phyloP scores from a whole-genome alignment of 2,329 filamentous ascomycete genomes.

The Pseudopithomyces maydicus region DNA sequence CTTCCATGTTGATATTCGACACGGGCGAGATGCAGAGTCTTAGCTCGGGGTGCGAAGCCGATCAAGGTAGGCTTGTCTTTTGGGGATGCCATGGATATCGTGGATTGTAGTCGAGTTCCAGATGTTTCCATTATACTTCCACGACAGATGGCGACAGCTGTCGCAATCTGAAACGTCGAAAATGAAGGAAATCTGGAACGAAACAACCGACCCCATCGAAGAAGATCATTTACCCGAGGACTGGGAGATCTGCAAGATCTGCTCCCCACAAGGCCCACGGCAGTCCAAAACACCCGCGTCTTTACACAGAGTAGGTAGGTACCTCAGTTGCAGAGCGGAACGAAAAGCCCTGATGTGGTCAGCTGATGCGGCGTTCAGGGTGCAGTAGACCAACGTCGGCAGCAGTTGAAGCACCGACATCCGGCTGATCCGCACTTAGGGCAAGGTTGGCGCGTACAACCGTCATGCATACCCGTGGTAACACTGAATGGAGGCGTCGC shows the following conservation, averaged over 20 bases:
- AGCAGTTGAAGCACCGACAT: neutral
- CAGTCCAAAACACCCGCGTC: neutral
- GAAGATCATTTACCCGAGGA: neutral
- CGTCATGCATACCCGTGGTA: neutral
- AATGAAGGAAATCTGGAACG: neutral
- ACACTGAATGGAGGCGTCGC: neutral
- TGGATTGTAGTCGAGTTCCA: neutral
- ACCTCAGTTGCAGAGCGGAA: neutral
- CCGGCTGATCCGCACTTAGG: neutral
- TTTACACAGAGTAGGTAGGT: neutral
- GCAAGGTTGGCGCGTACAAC: neutral
- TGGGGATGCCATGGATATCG: no score
- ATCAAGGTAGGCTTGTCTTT: neutral
- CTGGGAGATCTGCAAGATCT: conserved; percentile 1
- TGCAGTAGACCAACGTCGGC: neutral
- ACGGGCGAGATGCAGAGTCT: no score
- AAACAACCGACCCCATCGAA: neutral
- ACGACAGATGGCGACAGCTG: neutral
- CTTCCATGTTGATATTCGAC: no score
- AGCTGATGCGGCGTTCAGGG: neutral
- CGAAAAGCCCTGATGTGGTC: neutral
- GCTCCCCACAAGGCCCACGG: neutral
- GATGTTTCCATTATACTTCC: neutral
- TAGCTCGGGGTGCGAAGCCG: no score
- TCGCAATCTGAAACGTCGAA: neutral